Evolutionary conservation across 345 rosid species (phyloP).

Genomic region (Boechera retrofracta): DNA sequence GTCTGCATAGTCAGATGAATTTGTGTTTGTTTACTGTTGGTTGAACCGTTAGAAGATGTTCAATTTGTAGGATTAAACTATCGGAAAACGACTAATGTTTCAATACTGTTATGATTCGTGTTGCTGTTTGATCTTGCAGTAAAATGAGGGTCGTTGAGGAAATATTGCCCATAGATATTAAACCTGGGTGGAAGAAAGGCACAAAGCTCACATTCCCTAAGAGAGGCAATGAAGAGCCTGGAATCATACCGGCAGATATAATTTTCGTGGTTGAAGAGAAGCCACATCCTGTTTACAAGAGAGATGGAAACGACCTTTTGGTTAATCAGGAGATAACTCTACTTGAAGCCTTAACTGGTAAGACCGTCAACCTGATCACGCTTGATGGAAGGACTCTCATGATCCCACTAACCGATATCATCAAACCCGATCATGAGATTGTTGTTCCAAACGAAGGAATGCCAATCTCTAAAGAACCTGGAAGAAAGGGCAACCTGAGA

Average conservation of each 20-base stretch:
- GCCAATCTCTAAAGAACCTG: slow-evolving; percentile 88
- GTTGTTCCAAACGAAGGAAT: slow-evolving; percentile 87
- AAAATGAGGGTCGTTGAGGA: slow-evolving; percentile 63
- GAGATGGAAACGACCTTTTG: slow-evolving; percentile 86
- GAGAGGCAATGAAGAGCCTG: slow-evolving; percentile 89
- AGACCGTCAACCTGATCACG: slow-evolving; percentile 63
- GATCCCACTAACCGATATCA: slow-evolving; percentile 72
- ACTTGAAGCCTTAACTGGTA: slow-evolving; percentile 91
- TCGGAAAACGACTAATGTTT: neutral
- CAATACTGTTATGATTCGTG: slow-evolving; percentile 16
- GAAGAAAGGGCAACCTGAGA: slow-evolving; percentile 81
- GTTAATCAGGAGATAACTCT: slow-evolving; percentile 72
- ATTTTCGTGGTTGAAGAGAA: slow-evolving; percentile 84
- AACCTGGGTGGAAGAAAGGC: slow-evolving; percentile 98
- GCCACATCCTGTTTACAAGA: slow-evolving; percentile 76
- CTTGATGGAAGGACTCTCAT: slow-evolving; percentile 76
- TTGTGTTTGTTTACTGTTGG: slow-evolving; percentile 15
- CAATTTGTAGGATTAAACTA: neutral
- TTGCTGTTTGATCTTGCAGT: slow-evolving; percentile 54
- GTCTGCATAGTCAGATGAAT: slow-evolving; percentile 14
- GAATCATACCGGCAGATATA: slow-evolving; percentile 77
- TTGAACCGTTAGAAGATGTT: slow-evolving; percentile 13
- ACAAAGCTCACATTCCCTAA: slow-evolving; percentile 89
- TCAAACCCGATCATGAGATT: slow-evolving; percentile 80
- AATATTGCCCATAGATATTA: slow-evolving; percentile 82